Evolutionary conservation across 768 basidiomycete genomes (phyloP), one percentile per base, ranked within the genome.

Genomic region (Boletus huronensis): DNA sequence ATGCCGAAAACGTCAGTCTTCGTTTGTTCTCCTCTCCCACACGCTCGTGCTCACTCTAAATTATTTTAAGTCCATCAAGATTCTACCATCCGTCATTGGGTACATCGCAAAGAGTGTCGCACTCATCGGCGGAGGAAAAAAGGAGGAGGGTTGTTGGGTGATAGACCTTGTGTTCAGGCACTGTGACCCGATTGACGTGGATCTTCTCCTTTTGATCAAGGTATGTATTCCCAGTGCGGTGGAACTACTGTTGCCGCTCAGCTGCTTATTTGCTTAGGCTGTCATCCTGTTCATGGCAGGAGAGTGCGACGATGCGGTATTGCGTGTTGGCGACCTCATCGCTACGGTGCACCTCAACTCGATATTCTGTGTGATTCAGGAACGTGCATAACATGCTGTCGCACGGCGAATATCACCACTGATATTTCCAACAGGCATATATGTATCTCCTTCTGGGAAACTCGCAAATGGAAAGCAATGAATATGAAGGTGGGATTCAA

Each of bases 111-210:
- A 49, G 25, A 46, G 42, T n/a, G 14, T 57, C 1, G 34, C 55
- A 0, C 60, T 61, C 9, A 39, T 50, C 2, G 28, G 53, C 1
- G 31, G 9, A 1, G 55, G 50, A 0, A 25, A 44, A 25, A 52
- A 17, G 10, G 3, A 5, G 1, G 23, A 46, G 2, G 61, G 14
- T 2, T 52, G 42, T 17, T 47, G 53, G 0, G 26, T 36, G 0
- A 58, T 34, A 21, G 60, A 62, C 26, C 35, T 54, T 2, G 55
- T 50, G 1, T 52, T 61, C 32, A 17, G 29, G 3, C 47, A 32
- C 25, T 52, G 31, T 13, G 11, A 13, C 0, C 23, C 41, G 16
- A 21, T n/a, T 8, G 42, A 59, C 11, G 43, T 23, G 14, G 41
- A 6, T 14, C 31, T 35, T 16, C 44, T 55, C 13, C 53, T 55